These are phyloP conservation scores for Dictyostelium gargantuum DNA, from an alignment of 208 protist genomes.

Conservation along the genomic window DNA sequence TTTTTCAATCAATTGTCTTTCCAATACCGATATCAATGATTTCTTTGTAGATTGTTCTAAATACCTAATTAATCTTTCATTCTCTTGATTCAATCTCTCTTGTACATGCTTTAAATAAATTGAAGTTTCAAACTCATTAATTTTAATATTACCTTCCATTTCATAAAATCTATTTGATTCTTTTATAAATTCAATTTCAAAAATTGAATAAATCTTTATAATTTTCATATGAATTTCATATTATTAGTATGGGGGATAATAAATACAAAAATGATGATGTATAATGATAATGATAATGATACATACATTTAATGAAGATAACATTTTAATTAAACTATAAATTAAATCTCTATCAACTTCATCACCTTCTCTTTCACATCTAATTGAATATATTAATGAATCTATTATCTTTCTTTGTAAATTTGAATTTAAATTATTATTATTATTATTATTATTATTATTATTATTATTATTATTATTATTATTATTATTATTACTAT, in stretches of 20 bases:
- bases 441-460: no score
- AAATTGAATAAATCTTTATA: conserved; percentile 38
- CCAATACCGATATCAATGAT: conserved; percentile 44
- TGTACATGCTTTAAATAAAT: conserved; percentile 77
- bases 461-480: no score
- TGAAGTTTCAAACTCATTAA: conserved; percentile 43
- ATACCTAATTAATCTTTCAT: conserved; percentile 75
- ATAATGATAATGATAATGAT: not conserved
- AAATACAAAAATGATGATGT: not conserved
- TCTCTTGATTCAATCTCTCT: conserved; percentile 73
- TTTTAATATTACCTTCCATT: not conserved
- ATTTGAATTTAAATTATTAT: conserved; percentile 49
- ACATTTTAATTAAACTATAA: conserved; percentile 57
- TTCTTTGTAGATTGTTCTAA: conserved; percentile 72
- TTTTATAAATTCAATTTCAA: conserved; percentile 77
- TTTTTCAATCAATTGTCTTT: conserved; percentile 71
- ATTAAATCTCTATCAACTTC: conserved; percentile 28
- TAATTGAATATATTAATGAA: conserved; percentile 70
- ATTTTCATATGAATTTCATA: no score
- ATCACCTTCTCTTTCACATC: conserved; percentile 76
- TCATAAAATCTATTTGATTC: conserved; percentile 73
- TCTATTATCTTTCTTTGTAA: conserved; percentile 62
- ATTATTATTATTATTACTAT: no score
- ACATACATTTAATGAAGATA: conserved; percentile 31
- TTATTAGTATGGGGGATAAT: not conserved